Percentiles rank a stretch among this genome's conserved stretches.
Evolutionary conservation across 2,329 filamentous ascomycete species (phyloP).

Genomic region (Fusarium abutilonis): DNA sequence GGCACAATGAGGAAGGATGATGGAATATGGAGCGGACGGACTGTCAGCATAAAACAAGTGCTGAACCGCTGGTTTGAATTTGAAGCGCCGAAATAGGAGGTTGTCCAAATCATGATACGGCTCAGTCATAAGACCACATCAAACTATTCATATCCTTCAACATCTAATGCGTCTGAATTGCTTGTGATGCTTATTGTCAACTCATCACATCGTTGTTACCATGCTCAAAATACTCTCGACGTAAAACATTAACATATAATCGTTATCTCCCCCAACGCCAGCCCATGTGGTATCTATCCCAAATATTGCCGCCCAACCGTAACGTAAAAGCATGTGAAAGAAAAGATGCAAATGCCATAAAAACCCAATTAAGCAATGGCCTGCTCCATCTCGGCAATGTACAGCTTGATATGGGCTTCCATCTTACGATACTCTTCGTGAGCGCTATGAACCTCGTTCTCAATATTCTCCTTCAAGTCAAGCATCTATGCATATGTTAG

Average conservation of each 20-base stretch:
- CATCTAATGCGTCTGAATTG: background rate
- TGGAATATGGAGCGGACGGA: constrained; percentile 66
- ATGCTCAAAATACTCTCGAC: constrained; percentile 21
- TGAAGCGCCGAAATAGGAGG: constrained; percentile 15
- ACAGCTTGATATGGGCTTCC: constrained; percentile 95
- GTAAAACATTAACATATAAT: constrained; percentile 32
- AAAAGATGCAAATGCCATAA: background rate
- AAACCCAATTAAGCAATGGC: constrained; percentile 60
- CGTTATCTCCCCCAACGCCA: constrained; percentile 50
- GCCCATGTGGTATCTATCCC: constrained; percentile 52
- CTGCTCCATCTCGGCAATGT: constrained; percentile 99
- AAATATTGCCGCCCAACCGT: constrained; percentile 29
- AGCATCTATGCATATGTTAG: constrained; percentile 76
- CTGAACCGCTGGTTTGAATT: constrained; percentile 71
- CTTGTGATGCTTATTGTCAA: background rate
- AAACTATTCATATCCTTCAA: background rate
- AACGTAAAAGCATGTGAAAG: constrained; percentile 27
- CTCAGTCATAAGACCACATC: background rate
- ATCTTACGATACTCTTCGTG: constrained; percentile 97
- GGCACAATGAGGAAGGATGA: constrained; percentile 63
- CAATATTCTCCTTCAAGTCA: constrained; percentile 96
- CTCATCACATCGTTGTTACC: constrained; percentile 18
- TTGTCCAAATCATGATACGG: background rate
- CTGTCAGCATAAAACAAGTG: constrained; percentile 65
- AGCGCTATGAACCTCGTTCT: constrained; percentile 89